Evolutionary conservation across 495 filamentous ascomycete genomes (phyloP).

Genomic region (Penicillium longicatenatum): DNA sequence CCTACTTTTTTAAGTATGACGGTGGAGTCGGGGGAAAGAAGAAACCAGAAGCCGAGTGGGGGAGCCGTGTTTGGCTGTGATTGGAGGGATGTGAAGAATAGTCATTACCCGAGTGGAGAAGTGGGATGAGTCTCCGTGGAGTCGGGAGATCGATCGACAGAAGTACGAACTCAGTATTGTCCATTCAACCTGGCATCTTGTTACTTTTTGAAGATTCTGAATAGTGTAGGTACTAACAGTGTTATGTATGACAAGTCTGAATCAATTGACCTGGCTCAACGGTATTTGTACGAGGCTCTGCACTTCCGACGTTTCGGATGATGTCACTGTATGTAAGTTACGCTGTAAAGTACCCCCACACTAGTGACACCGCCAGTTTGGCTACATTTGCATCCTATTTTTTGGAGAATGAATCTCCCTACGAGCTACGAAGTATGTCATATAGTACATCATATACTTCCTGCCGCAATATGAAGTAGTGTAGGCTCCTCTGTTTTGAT

Average conservation of each 20-base stretch:
- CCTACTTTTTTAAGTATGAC: slow-evolving; percentile 31
- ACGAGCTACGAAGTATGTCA: background rate
- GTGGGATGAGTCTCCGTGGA: slow-evolving; percentile 21
- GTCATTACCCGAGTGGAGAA: slow-evolving; percentile 28
- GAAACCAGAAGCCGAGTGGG: slow-evolving; percentile 34
- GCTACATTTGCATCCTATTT: background rate
- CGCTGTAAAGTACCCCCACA: slow-evolving; percentile 28
- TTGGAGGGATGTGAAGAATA: slow-evolving; percentile 12
- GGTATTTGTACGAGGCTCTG: background rate
- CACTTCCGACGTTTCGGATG: slow-evolving; percentile 5
- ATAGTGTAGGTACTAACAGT: background rate
- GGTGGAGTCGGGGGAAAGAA: slow-evolving; percentile 32
- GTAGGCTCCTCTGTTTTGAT: background rate
- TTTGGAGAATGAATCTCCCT: background rate
- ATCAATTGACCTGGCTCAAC: background rate
- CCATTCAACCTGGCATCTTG: background rate
- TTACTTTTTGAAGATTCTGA: background rate
- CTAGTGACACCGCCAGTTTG: slow-evolving; percentile 17
- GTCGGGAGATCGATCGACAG: slow-evolving; percentile 18
- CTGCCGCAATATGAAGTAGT: background rate
- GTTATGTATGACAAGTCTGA: background rate
- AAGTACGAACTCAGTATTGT: background rate
- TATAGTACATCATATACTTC: background rate
- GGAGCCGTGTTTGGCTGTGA: slow-evolving; percentile 12
- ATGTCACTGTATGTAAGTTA: slow-evolving; percentile 21